Conservation (phyloP, 768 basidiomycete species). For the Collybiopsis luxurians region DNA sequence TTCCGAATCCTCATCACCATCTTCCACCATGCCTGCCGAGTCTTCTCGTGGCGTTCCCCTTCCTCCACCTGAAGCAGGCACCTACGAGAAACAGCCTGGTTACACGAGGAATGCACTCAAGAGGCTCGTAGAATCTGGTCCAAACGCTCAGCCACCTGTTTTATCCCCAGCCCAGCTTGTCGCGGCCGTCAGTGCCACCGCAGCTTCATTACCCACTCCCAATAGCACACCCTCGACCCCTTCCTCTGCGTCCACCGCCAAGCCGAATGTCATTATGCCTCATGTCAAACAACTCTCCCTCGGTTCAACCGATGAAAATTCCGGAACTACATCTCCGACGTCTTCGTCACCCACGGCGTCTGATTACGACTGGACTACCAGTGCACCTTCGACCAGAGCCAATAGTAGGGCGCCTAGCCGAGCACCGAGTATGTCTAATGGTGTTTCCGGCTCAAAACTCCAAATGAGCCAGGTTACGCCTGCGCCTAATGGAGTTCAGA, state of each 20-base stretch:
- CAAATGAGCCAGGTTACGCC: constrained; percentile 2
- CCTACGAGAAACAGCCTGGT: constrained; percentile 29
- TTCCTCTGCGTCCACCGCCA: neutral
- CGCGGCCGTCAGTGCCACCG: neutral
- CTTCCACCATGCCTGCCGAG: constrained; percentile 5
- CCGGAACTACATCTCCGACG: neutral
- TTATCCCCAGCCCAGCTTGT: neutral
- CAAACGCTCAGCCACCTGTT: neutral
- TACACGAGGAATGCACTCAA: constrained; percentile 26
- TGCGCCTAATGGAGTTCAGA: neutral
- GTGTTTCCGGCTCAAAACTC: constrained; percentile 33
- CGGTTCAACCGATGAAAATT: neutral
- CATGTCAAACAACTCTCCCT: neutral
- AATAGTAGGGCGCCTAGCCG: constrained; percentile 44
- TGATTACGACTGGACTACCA: constrained; percentile 42
- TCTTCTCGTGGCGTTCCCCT: constrained; percentile 22
- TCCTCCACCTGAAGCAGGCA: constrained; percentile 28
- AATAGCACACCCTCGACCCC: neutral
- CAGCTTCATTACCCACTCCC: neutral
- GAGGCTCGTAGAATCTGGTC: constrained; percentile 10
- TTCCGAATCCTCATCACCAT: constrained; percentile 5
- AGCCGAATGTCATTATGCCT: neutral
- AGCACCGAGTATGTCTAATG: constrained; percentile 25
- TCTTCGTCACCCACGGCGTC: constrained; percentile 36
- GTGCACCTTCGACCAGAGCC: constrained; percentile 45